Base-by-base conservation (phyloP, 331 rosid genomes). In the Cydonia oblonga region DNA sequence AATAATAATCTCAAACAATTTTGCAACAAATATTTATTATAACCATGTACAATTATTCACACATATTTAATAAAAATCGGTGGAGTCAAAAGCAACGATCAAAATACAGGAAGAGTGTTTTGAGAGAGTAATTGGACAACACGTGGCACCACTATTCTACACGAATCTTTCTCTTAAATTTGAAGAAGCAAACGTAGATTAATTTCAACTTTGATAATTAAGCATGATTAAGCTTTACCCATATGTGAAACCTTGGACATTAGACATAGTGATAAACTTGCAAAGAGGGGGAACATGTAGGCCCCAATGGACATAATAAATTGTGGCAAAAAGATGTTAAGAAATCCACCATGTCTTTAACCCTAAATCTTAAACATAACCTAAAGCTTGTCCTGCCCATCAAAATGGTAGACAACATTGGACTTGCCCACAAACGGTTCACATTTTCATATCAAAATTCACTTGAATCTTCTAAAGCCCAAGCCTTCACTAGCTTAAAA, bases 201-300 rank as follows among this genome's bases (percentile, higher is more conserved):
- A 54, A 54, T 20, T 23, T 59, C 14, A 59, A 59, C 16, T 59
- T 59, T 25, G 61, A 73, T 51, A 73, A 73, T 59, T 38, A 38
- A 69, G 38, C 35, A 79, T 79, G 79, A 74, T 64, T 54, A 74
- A 9, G 44, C 23, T 7, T 53, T 15, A 13, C 6, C 25, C 22
- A 25, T 24, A 2, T 5, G 56, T 73, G 64, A 72, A 65, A 38
- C 73, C 44, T 42, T 14, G 42, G 63, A 65, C 54, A 60, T 30
- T 60, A 59, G 28, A 66, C 68, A 60, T 8, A 33, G 60, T 18
- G 29, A 14, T 29, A 28, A n/a, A 63, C 29, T 28, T 66, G 58
- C 65, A 22, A 23, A 70, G 7, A 4, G 84, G 46, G 84, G 74
- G 52, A 56, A 80, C 81, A 76, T 4, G 54, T 51, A 12, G 74